These are phyloP conservation scores for Malassezia sympodialis DNA, from an alignment of 1,284 basidiomycete species.

Conservation along the genomic window DNA sequence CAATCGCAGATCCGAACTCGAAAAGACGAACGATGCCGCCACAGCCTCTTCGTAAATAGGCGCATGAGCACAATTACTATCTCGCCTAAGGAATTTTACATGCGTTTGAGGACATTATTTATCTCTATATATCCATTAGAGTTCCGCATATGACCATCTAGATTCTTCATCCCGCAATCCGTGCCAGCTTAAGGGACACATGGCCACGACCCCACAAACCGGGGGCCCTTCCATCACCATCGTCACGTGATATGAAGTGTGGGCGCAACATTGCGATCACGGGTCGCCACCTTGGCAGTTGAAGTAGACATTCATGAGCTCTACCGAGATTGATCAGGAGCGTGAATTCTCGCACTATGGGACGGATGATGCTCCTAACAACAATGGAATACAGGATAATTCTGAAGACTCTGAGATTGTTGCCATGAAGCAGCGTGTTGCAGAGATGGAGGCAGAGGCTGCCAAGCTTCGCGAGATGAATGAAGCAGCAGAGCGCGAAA, in stretches of 20 bases:
- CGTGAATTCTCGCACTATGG: conserved; percentile 8
- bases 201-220: background rate
- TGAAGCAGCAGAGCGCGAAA: conserved; percentile 65
- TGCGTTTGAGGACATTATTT: too few species aligned
- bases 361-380: background rate
- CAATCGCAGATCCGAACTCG: conserved; percentile 28
- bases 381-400: conserved; percentile 17
- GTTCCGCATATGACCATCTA: background rate
- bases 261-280: background rate
- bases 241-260: background rate
- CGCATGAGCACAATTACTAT: background rate
- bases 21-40: conserved; percentile 23
- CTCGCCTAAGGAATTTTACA: background rate
- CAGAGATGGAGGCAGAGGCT: conserved; percentile 81
- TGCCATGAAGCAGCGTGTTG: conserved; percentile 66
- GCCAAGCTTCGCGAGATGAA: conserved; percentile 81
- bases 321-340: conserved; percentile 3
- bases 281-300: background rate
- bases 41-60: background rate
- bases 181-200: too few species aligned
- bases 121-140: background rate
- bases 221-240: background rate
- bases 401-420: conserved; percentile 51
- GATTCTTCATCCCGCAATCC: background rate
- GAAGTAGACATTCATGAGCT: background rate